Conservation (phyloP, 176 grass and related monocot genomes). For the Pontederia crassipes region DNA sequence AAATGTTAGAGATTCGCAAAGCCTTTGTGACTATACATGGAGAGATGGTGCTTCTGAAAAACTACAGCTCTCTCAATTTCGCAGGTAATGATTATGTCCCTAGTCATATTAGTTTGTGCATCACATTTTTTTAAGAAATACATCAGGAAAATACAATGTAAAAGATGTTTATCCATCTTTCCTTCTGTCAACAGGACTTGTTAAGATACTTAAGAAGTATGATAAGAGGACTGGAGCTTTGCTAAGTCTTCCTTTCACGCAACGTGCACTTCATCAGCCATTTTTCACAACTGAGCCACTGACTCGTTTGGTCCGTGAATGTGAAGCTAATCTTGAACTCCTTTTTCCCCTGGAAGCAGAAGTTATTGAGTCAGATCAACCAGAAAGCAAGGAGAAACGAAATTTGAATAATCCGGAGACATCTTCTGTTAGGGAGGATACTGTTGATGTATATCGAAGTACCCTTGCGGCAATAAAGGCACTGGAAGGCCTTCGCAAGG, state of each 20-base stretch:
- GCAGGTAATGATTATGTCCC: slow-evolving; percentile 33
- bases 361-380: slow-evolving; percentile 56
- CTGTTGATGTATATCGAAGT: slow-evolving; percentile 59
- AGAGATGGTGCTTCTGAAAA: slow-evolving; percentile 93
- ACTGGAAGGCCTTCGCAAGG: slow-evolving; percentile 67
- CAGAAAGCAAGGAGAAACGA: slow-evolving; percentile 22
- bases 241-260: slow-evolving; percentile 80
- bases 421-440: slow-evolving; percentile 35
- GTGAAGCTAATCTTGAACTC: slow-evolving; percentile 71
- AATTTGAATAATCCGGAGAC: slow-evolving; percentile 9
- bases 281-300: slow-evolving; percentile 92
- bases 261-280: slow-evolving; percentile 73
- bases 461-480: slow-evolving; percentile 78
- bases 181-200: slow-evolving; percentile 37
- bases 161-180: not conserved
- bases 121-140: not conserved
- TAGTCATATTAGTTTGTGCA: no score
- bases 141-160: no score
- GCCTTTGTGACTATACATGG: slow-evolving; percentile 94
- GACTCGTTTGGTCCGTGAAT: slow-evolving; percentile 78
- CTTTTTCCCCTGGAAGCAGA: slow-evolving; percentile 90
- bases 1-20: slow-evolving; percentile 87
- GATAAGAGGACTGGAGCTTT: slow-evolving; percentile 86
- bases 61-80: slow-evolving; percentile 92
- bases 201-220: slow-evolving; percentile 96